phyloP scores from a whole-genome alignment of 495 filamentous ascomycete species.

The Hypoxylon cercidicola region DNA sequence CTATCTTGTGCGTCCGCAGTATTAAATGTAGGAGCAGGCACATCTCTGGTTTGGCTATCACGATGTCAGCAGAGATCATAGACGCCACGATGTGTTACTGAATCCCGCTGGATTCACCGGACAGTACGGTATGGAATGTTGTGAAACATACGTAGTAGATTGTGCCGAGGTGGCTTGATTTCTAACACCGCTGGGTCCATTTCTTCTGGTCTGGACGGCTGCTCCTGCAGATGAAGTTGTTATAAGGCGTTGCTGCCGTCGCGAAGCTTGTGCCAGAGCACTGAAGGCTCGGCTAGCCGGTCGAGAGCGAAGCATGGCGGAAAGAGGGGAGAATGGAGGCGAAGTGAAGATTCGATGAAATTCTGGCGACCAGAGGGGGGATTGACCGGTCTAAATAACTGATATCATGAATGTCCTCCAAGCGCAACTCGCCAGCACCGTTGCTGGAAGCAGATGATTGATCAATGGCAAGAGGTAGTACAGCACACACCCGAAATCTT shows the following conservation, averaged over 20 bases:
- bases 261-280: slow-evolving; percentile 53
- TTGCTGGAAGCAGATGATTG: slow-evolving; percentile 10
- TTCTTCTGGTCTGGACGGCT: slow-evolving; percentile 44
- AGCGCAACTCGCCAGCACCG: slow-evolving; percentile 21
- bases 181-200: slow-evolving; percentile 45
- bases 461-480: slow-evolving; percentile 36
- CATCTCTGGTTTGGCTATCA: slow-evolving; percentile 54
- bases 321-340: slow-evolving; percentile 18
- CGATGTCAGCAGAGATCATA: slow-evolving; percentile 36
- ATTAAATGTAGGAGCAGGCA: slow-evolving; percentile 79
- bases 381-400: slow-evolving; percentile 17
- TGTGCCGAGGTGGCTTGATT: slow-evolving; percentile 53
- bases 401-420: slow-evolving; percentile 15
- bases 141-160: slow-evolving; percentile 34
- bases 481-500: slow-evolving; percentile 29
- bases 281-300: slow-evolving; percentile 55
- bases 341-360: slow-evolving; percentile 19
- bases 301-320: slow-evolving; percentile 55
- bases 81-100: neutral
- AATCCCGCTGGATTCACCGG: too few species aligned
- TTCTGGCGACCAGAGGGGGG: slow-evolving; percentile 3
- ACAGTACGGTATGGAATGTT: too few species aligned
- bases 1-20: slow-evolving; percentile 55
- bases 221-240: slow-evolving; percentile 37
- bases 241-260: slow-evolving; percentile 40